phyloP scores from a whole-genome alignment of 2,329 filamentous ascomycete species.

The Cladobotryum mycophilum region DNA sequence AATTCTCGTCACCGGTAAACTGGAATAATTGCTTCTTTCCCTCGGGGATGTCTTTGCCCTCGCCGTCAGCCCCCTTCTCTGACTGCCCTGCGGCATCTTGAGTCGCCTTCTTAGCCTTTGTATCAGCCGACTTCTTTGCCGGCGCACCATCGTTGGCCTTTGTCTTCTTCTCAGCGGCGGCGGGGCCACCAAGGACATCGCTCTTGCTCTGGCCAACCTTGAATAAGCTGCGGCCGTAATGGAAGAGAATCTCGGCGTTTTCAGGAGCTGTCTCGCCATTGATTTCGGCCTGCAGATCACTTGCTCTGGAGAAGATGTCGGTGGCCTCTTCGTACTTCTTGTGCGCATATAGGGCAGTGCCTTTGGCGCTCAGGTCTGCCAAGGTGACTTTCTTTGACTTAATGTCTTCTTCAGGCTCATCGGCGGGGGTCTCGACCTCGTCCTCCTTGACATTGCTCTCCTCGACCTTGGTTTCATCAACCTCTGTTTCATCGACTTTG shows the following conservation, averaged over 20 bases:
- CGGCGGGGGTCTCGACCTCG: conserved; percentile 14
- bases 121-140: conserved; percentile 34
- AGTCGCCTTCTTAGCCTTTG: conserved; percentile 35
- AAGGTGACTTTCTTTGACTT: conserved; percentile 58
- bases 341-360: conserved; percentile 76
- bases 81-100: conserved; percentile 42
- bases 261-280: conserved; percentile 87
- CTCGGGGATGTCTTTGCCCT: conserved; percentile 26
- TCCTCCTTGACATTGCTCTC: conserved; percentile 1
- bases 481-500: conserved; percentile 13
- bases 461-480: conserved; percentile 1
- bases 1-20: conserved; percentile 91
- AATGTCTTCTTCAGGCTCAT: conserved; percentile 36
- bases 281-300: conserved; percentile 81
- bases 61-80: conserved; percentile 29
- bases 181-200: conserved; percentile 83
- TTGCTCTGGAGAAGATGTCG: conserved; percentile 82
- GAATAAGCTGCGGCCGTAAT: conserved; percentile 90
- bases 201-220: conserved; percentile 91
- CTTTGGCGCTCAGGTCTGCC: conserved; percentile 72
- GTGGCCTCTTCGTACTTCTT: conserved; percentile 83
- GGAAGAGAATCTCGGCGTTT: conserved; percentile 90
- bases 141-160: conserved; percentile 32
- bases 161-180: conserved; percentile 49
- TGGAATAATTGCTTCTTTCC: conserved; percentile 77